Base-by-base conservation (phyloP, 2,329 filamentous ascomycete species). In the Aspergillus sp. region DNA sequence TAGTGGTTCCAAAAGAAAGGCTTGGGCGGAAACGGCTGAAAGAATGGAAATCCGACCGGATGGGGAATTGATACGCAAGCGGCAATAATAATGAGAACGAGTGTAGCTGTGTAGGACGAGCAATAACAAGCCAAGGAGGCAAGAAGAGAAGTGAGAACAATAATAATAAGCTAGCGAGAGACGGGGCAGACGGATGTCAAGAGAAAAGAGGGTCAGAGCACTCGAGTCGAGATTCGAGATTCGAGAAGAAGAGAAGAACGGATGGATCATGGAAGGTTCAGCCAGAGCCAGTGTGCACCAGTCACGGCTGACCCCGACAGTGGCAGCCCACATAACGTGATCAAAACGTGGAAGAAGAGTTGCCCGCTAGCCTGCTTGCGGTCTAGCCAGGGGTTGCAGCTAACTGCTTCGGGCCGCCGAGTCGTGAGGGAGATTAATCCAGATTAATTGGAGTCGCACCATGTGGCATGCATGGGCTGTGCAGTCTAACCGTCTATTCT, bases 341-440 rank as follows among this genome's bases (percentile, higher is more conserved):
- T 34, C 15, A 48, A 43, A 54, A 46, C 15, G 50, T 53, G 45
- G 30, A 22, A 38, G 13, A 25, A 25, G 17, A 43, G 25, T 6
- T 34, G 7, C 6, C 45, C 38, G 47, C 53, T 59, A 61, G 30
- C 3, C 57, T 25, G 11, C 3, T 58, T 55, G n/a, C 3, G 50
- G 59, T 22, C 51, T 67, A 67, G 65, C 60, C 65, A 67, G 65
- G 65, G 66, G 19, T n/a, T 47, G 23, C 23, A 17, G 34, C 46
- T 61, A 51, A 34, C 49, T 34, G 49, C 30, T 52, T 52, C 49
- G 30, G 49, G 52, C 34, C 34, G 34, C 34, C 13, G 9, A 41
- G 8, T 41, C 23, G 7, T 49, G 11, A 25, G 23, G 19, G 28
- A 17, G 47, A 17, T 49, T 49, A 49, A 25, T 28, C 41, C 5